Conservation (phyloP, 139 green algal genomes). For the Chlamydomonas sphaeroides region DNA sequence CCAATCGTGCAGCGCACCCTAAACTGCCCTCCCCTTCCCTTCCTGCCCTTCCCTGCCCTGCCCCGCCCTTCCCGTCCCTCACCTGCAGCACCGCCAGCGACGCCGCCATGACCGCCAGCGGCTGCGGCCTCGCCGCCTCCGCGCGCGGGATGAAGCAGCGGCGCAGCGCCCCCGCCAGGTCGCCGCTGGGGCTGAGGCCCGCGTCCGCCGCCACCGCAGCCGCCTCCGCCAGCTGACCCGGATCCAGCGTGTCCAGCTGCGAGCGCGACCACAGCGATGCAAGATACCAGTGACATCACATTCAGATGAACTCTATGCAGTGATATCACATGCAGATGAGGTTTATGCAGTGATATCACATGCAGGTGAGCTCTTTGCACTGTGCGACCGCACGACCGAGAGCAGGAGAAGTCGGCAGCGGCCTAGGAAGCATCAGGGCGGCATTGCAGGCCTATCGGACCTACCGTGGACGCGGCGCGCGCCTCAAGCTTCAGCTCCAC, state of each 20-base stretch:
- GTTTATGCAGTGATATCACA: no score
- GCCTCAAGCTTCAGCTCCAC: constrained; percentile 32
- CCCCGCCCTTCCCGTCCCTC: neutral
- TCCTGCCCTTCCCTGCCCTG: neutral
- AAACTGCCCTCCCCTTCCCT: no score
- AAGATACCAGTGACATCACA: no score
- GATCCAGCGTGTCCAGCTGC: constrained; percentile 15
- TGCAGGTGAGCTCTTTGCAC: no score
- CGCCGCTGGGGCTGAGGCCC: neutral
- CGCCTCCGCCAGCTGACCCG: constrained; percentile 21
- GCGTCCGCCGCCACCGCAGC: neutral
- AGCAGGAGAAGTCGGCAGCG: no score
- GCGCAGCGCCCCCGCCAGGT: constrained; percentile 3
- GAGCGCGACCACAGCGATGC: neutral
- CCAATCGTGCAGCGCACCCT: no score
- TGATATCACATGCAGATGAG: no score
- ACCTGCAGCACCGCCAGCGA: constrained; percentile 23
- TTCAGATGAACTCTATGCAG: no score
- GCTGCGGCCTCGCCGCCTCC: neutral
- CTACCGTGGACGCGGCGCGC: constrained; percentile 4
- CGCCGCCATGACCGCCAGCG: constrained; percentile 36
- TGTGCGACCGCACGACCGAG: no score
- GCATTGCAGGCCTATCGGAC: no score
- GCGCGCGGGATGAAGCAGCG: neutral
- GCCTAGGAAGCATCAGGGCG: no score